Conservation (phyloP, 2,329 filamentous ascomycete species). For the Fusarium pilosicola region DNA sequence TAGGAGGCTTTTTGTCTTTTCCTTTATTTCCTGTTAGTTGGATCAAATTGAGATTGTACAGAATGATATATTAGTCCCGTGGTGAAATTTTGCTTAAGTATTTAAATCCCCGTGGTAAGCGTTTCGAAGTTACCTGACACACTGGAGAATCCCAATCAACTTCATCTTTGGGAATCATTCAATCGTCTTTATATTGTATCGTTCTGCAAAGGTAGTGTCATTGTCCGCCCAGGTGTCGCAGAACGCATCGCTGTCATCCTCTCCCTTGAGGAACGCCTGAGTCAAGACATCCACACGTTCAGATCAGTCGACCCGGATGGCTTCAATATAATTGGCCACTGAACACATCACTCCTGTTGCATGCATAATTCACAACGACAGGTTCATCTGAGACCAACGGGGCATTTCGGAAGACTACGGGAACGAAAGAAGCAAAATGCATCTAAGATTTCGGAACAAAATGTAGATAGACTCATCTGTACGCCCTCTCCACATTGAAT, state of each 20-base stretch:
- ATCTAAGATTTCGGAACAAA: too few relatives aligned
- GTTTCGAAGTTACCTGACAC: not conserved
- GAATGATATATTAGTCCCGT: accelerated
- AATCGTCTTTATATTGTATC: too few relatives aligned
- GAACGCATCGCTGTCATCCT: accelerated
- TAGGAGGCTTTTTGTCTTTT: not conserved
- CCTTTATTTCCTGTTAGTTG: not conserved
- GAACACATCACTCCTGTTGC: too few relatives aligned
- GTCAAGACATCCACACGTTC: accelerated
- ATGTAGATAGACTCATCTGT: too few relatives aligned
- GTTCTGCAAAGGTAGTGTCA: too few relatives aligned
- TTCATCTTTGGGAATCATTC: too few relatives aligned
- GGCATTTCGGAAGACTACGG: not conserved
- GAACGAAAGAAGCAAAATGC: not conserved
- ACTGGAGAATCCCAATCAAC: too few relatives aligned
- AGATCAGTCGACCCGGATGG: accelerated
- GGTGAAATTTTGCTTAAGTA: not conserved
- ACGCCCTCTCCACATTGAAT: accelerated
- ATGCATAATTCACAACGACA: too few relatives aligned
- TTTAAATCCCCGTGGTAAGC: accelerated
- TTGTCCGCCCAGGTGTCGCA: not conserved
- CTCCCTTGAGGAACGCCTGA: not conserved
- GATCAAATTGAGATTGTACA: accelerated
- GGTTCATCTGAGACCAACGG: not conserved
- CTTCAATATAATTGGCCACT: too few relatives aligned